Conservation (phyloP, 2,329 filamentous ascomycete species). For the Gyromitra esculenta region DNA sequence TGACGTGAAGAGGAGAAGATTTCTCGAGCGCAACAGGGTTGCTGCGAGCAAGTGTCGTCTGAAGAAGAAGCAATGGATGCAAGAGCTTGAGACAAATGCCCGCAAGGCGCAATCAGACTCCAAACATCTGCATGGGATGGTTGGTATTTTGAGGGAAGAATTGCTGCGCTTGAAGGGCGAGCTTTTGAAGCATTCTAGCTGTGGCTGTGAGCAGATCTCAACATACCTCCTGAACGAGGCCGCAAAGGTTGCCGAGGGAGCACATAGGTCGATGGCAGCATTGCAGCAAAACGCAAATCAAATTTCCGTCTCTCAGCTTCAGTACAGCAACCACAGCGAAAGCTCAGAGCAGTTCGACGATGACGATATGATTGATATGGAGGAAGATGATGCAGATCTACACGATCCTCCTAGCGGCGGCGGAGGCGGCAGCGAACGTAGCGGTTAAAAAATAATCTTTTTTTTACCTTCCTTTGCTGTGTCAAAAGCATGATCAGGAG, state of each 20-base stretch:
- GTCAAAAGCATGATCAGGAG: constrained; percentile 33
- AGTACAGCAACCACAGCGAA: constrained; percentile 21
- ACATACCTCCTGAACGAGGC: constrained; percentile 57
- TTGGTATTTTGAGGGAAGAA: constrained; percentile 57
- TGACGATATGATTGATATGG: constrained; percentile 33
- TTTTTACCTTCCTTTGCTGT: constrained; percentile 29
- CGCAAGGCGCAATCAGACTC: constrained; percentile 57
- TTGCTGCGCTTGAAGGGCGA: constrained; percentile 58
- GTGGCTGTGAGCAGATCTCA: constrained; percentile 57
- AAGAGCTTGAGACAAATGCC: constrained; percentile 62
- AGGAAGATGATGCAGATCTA: constrained; percentile 28
- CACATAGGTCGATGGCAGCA: constrained; percentile 35
- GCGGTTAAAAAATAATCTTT: constrained; percentile 20
- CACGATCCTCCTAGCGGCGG: constrained; percentile 29
- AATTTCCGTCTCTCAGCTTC: constrained; percentile 14
- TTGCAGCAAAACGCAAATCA: constrained; percentile 29
- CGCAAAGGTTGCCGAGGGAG: constrained; percentile 53
- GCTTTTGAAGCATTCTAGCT: constrained; percentile 58
- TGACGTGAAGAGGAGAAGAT: constrained; percentile 66
- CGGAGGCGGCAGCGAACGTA: constrained; percentile 8
- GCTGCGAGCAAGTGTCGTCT: constrained; percentile 79
- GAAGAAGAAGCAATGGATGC: constrained; percentile 69
- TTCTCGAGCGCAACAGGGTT: constrained; percentile 75
- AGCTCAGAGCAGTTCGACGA: constrained; percentile 32
- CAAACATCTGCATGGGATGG: constrained; percentile 56